Evolutionary conservation across 2,329 filamentous ascomycete species (phyloP).

Genomic region (Mycosphaerella arachidis): DNA sequence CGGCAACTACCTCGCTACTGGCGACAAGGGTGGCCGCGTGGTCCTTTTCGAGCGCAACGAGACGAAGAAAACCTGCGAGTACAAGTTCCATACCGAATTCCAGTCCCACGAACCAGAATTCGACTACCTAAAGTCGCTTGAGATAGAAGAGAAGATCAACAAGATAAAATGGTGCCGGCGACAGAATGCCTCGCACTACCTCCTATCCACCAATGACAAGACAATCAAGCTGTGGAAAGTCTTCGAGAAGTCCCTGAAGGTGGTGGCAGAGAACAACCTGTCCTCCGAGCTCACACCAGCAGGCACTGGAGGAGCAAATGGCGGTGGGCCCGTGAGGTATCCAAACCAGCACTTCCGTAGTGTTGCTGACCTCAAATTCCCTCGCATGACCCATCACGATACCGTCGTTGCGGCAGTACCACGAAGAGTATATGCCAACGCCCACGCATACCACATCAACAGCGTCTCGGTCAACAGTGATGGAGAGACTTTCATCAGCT

Average conservation of each 20-base stretch:
- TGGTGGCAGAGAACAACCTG: constrained; percentile 97
- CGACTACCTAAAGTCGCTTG: constrained; percentile 97
- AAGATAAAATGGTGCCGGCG: constrained; percentile 99
- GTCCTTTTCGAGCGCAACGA: constrained; percentile 91
- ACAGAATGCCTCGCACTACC: constrained; percentile 97
- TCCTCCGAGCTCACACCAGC: constrained; percentile 87
- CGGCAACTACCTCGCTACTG: constrained; percentile 84
- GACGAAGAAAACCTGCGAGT: constrained; percentile 99
- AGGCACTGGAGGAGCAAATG: constrained; percentile 58
- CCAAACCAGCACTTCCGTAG: constrained; percentile 72
- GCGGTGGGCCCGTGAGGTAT: constrained; percentile 72
- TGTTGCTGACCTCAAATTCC: constrained; percentile 81
- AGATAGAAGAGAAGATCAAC: constrained; percentile 99
- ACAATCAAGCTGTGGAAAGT: constrained; percentile 99
- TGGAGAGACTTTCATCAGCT: constrained; percentile 98
- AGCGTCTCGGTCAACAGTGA: constrained; percentile 99
- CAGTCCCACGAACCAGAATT: constrained; percentile 99
- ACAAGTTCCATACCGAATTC: constrained; percentile 99
- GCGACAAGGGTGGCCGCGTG: constrained; percentile 80
- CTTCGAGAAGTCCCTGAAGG: constrained; percentile 98
- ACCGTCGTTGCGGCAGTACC: constrained; percentile 96
- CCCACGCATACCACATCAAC: constrained; percentile 99
- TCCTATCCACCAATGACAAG: constrained; percentile 98
- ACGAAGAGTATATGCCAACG: constrained; percentile 93
- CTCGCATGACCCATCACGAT: constrained; percentile 94